Percentiles rank a stretch among this genome's conserved stretches.
Evolutionary conservation across 2,329 filamentous ascomycete species (phyloP).

Genomic region (Atkinsonella hypoxylon): DNA sequence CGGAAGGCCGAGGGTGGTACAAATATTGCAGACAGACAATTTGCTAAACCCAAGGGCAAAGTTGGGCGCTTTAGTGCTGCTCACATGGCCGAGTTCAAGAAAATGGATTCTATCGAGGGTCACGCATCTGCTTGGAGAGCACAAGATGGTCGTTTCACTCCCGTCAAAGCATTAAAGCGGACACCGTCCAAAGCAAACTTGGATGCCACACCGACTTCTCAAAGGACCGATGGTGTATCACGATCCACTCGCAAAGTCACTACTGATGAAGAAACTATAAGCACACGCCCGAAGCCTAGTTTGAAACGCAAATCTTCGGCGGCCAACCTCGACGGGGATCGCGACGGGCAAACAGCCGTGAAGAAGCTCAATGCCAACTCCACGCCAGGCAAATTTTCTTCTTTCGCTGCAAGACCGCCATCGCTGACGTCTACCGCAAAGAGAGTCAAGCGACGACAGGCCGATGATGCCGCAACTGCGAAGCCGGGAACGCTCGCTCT

Average conservation of each 20-base stretch:
- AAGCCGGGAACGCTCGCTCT: constrained; percentile 45
- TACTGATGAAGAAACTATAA: constrained; percentile 46
- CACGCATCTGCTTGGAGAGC: constrained; percentile 70
- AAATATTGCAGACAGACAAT: constrained; percentile 46
- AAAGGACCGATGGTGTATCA: constrained; percentile 33
- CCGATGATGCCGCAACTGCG: constrained; percentile 57
- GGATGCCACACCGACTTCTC: constrained; percentile 22
- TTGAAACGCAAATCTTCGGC: constrained; percentile 22
- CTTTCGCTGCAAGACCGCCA: constrained; percentile 2
- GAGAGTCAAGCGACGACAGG: constrained; percentile 53
- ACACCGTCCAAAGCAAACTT: constrained; percentile 34
- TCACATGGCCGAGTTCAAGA: constrained; percentile 83
- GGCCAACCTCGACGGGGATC: constrained; percentile 19
- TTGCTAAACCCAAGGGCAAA: constrained; percentile 70
- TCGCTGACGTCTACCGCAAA: constrained; percentile 39
- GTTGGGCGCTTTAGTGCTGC: constrained; percentile 69
- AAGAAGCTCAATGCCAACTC: constrained; percentile 16
- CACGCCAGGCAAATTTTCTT: constrained; percentile 9
- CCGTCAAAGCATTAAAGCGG: constrained; percentile 28
- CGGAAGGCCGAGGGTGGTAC: constrained; percentile 38
- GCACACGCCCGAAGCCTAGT: constrained; percentile 21
- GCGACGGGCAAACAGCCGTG: constrained; percentile 4
- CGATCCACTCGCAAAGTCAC: constrained; percentile 44
- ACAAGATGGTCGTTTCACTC: constrained; percentile 40
- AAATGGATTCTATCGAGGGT: constrained; percentile 91